Evolutionary conservation across 1,139 yeast species (phyloP), one percentile per base, ranked within the genome.

Genomic region (Kurtzmaniella natalensis): DNA sequence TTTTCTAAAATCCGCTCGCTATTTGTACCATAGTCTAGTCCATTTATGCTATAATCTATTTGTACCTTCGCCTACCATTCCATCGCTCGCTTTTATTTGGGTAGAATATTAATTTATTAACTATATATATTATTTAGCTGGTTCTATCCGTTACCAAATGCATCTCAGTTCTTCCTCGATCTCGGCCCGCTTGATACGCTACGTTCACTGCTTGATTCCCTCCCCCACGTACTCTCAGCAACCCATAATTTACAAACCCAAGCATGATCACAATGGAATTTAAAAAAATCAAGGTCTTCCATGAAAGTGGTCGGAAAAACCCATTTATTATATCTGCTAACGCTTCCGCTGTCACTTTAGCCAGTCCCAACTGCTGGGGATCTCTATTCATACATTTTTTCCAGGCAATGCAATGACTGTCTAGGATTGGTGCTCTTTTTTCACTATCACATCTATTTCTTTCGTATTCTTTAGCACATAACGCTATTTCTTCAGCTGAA

Each of bases 321-420:
- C 92, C 81, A 53, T 87, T 83, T 33, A 87, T 66, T 16, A 86
- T 81, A 41, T 82, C 92, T 1, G 94, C 94, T 50, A 87, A 70
- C 0, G 94, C 76, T 49, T 81, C 89, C 0, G 95, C 95, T 1
- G 88, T 76, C 20, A 88, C 75, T 45, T 76, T 71, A 3, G 94
- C 85, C 31, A 77, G 72, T 4, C 92, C 94, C n/a, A 88, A 76
- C 6, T 76, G 64, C 27, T 76, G 74, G 10, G 96, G 95, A 47
- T 89, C 94, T 40, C 87, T 69, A 46, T 80, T 77, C 95, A 85
- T 88, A 56, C 98, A 92, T 41, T 70, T 73, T 41, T 77, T 81
- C 94, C 95, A 86, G 27, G 65, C 64, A 21, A 72, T 64, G 55
- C 98, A 92, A 14, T 76, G 69, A n/a, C 61, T 57, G 45, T 83